phyloP scores from a whole-genome alignment of 2,329 filamentous ascomycete genomes.

The Microdochium paspali region DNA sequence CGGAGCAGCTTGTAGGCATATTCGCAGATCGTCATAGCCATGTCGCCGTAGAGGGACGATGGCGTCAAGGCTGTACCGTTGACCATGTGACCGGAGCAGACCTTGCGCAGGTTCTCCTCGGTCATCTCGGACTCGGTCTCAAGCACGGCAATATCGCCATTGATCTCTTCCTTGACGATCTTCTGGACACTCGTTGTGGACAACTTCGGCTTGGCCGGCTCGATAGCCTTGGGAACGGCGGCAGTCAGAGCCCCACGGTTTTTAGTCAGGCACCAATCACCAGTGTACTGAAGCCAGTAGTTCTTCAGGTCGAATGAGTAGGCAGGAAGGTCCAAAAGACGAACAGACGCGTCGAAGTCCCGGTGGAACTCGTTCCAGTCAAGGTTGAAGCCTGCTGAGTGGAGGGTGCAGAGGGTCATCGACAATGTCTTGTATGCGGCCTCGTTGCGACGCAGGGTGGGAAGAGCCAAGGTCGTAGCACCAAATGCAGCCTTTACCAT shows the following conservation, averaged over 20 bases:
- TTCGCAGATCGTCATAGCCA: slow-evolving; percentile 49
- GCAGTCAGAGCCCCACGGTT: slow-evolving; percentile 46
- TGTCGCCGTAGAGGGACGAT: slow-evolving; percentile 42
- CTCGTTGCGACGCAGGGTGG: slow-evolving; percentile 54
- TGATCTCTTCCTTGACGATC: slow-evolving; percentile 52
- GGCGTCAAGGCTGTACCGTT: slow-evolving; percentile 59
- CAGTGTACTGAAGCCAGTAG: slow-evolving; percentile 60
- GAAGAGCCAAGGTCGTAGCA: slow-evolving; percentile 40
- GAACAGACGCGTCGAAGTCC: slow-evolving; percentile 46
- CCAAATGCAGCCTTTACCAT: slow-evolving; percentile 60
- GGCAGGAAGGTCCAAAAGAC: slow-evolving; percentile 54
- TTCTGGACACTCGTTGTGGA: slow-evolving; percentile 58
- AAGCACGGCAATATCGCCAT: slow-evolving; percentile 47
- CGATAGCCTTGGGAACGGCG: slow-evolving; percentile 17
- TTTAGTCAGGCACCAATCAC: slow-evolving; percentile 54
- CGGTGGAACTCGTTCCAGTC: slow-evolving; percentile 60
- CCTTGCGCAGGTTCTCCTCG: slow-evolving; percentile 50
- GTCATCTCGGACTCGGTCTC: slow-evolving; percentile 58
- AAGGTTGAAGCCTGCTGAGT: slow-evolving; percentile 47
- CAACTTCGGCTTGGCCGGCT: slow-evolving; percentile 39
- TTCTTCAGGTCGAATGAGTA: slow-evolving; percentile 64
- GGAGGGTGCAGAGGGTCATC: slow-evolving; percentile 44
- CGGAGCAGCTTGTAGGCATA: slow-evolving; percentile 58
- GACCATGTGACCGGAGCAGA: slow-evolving; percentile 57
- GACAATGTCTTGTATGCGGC: slow-evolving; percentile 55